Base-by-base conservation (phyloP, 441 rosid species). In the Rhodomyrtus psidioides region DNA sequence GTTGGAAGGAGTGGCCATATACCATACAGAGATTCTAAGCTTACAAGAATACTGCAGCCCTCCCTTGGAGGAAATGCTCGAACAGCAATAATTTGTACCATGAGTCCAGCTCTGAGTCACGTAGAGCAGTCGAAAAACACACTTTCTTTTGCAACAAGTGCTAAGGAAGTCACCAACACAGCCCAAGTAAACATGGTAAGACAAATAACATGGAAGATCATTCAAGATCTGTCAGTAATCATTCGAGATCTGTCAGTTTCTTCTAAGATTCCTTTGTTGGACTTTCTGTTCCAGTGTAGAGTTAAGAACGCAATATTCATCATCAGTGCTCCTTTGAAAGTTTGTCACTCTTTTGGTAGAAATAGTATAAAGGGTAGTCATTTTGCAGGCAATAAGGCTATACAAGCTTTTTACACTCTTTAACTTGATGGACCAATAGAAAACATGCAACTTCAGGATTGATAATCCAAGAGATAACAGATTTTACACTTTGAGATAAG, bases 21-120 rank as follows among this genome's bases (percentile, higher is more conserved):
- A 84, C 98, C 99, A 55, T 97, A 97, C 79, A 93, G 99, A 90
- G 97, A 97, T 92, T 97, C 99, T 26, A 97, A 97, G 92, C 98
- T 97, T 82, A 97, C 99, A 53, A 89, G 99, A 84, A 95, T 97
- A 89, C 90, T 97, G 93, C 99, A 97, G 92, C 94, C 92, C 89
- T 95, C 99, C 57, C 95, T 97, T 26, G 99, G 99, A 28, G 99
- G 99, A 84, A 97, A 97, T 93, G 97, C 98, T 60, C 93, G 96
- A 83, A 96, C 99, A 30, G 98, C 99, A 74, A 96, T 95, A 82
- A 95, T 96, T 90, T 96, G 99, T 85, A 96, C 98, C 30, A 90
- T 95, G 87, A 93, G 98, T 91, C 99, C 99, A 87, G 98, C 97
- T 87, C 86, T 95, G 87, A 94, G 98, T 89, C 98, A 95, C 75